Evolutionary conservation across 345 rosid species (phyloP).

Genomic region (Syzygium aqueum): DNA sequence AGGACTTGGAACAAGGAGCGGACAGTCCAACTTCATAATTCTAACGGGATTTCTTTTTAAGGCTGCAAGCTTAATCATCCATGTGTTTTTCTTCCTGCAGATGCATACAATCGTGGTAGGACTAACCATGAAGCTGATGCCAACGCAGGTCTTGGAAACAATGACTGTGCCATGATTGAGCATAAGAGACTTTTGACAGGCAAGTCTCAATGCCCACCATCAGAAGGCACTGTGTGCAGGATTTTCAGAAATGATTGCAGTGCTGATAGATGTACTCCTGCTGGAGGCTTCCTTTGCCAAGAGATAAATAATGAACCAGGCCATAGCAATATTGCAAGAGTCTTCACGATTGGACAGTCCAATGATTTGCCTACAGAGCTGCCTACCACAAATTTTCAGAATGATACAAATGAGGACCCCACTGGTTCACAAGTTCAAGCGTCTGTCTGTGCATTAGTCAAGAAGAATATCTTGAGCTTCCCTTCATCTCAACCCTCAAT

Average conservation of each 20-base stretch:
- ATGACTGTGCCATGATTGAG: not conserved
- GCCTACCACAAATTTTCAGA: slow-evolving; percentile 6
- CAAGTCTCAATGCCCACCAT: slow-evolving; percentile 18
- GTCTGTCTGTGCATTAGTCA: slow-evolving; percentile 9
- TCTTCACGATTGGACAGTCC: slow-evolving; percentile 11
- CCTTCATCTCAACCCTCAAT: slow-evolving; percentile 11
- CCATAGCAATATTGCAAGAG: slow-evolving; percentile 2
- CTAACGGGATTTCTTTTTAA: not conserved
- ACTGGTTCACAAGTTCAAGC: slow-evolving; percentile 10
- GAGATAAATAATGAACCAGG: slow-evolving; percentile 14
- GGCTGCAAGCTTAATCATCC: not conserved
- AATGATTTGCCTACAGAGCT: slow-evolving; percentile 9
- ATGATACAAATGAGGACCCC: slow-evolving; percentile 3
- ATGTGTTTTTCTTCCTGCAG: not conserved
- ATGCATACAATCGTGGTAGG: not conserved
- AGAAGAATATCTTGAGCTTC: slow-evolving; percentile 9
- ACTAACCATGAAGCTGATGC: not conserved
- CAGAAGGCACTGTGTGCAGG: slow-evolving; percentile 39
- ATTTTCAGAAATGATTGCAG: slow-evolving; percentile 13
- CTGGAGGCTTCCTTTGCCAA: slow-evolving; percentile 11
- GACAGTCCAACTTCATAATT: not conserved
- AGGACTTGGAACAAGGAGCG: not conserved
- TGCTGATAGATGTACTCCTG: slow-evolving; percentile 10
- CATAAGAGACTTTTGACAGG: slow-evolving; percentile 5
- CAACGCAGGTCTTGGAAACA: not conserved